Conservation (phyloP, 805 yeast species). For the Candida multigemmis region DNA sequence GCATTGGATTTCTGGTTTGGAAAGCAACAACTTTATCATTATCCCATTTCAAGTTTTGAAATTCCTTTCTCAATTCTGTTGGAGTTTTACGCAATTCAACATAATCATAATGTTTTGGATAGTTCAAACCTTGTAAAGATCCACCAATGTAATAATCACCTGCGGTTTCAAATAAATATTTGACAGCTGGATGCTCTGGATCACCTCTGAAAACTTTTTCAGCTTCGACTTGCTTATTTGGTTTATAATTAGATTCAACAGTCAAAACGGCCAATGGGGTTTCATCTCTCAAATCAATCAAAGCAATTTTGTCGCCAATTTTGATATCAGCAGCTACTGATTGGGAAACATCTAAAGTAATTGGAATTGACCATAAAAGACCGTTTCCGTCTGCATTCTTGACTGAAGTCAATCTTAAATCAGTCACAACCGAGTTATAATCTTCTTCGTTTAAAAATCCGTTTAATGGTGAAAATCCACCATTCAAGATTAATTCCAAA, state of each 20-base stretch:
- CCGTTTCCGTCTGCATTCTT: conserved; percentile 39
- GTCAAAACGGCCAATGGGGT: conserved; percentile 74
- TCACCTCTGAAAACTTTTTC: conserved; percentile 88
- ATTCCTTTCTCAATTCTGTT: conserved; percentile 80
- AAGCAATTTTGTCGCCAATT: conserved; percentile 55
- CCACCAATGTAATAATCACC: conserved; percentile 90
- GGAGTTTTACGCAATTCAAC: conserved; percentile 85
- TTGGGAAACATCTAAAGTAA: conserved; percentile 69
- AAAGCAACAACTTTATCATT: conserved; percentile 75
- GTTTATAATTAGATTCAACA: conserved; percentile 68
- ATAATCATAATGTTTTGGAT: conserved; percentile 87
- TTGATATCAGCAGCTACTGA: conserved; percentile 31
- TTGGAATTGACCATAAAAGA: conserved; percentile 85
- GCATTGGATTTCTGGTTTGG: conserved; percentile 99
- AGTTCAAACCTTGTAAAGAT: conserved; percentile 67
- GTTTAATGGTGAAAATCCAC: conserved; percentile 84
- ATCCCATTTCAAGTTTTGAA: conserved; percentile 73
- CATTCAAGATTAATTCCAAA: conserved; percentile 81
- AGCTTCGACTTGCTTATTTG: conserved; percentile 77
- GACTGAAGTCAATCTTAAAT: conserved; percentile 55
- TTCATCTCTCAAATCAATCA: conserved; percentile 78
- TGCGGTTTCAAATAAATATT: conserved; percentile 60
- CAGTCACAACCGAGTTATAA: conserved; percentile 57
- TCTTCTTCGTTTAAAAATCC: conserved; percentile 63
- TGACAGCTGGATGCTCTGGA: conserved; percentile 91